Evolutionary conservation across 2,329 filamentous ascomycete species (phyloP), one percentile per base, ranked within the genome.

Genomic region (Fonsecaea multimorphosa): DNA sequence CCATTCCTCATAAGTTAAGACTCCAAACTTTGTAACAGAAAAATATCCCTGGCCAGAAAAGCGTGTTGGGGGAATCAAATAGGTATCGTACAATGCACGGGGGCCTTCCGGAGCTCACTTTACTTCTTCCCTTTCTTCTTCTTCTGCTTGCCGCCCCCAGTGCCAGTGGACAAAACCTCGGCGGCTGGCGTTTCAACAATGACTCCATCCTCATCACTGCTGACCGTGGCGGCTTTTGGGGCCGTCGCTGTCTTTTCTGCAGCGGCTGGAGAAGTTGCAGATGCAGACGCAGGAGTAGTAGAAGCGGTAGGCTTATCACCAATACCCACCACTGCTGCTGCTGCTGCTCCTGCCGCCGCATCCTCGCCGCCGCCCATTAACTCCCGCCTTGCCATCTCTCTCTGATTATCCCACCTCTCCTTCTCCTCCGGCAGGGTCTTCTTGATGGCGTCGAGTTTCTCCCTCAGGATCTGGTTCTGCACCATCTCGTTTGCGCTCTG

Each of bases 401-500:
- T 85, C 71, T 96, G 93, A 68, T 84, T 85, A 53, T 92, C 91
- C 95, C 95, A 99, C 92, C 93, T 97, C 74, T 89, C 85, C 80
- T 91, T 91, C 80, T 98, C 95, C 46, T 87, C 82, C 9, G 86
- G 84, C 1, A 88, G 82, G 74, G 91, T 89, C 31, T 83, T 81
- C 73, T 93, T 88, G 65, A 97, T 87, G 68, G 93, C 90, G 54
- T 89, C 86, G 22, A 97, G 84, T 57, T 89, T 86, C 70, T 89
- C 84, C 71, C 92, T 91, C 74, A 97, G 85, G 54, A 88, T 81
- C 49, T 87, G 86, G 80, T 97, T 97, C 75, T 92, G 90, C 65
- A 91, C 88, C 79, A 99, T 97, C 79, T 99, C 95, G 79, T 96
- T 96, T 62, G 95, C 95, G 53, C 91, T 93, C 79, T 99, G 95